phyloP scores from a whole-genome alignment of 2,329 filamentous ascomycete species.

The Chrysoporthe cubensis region DNA sequence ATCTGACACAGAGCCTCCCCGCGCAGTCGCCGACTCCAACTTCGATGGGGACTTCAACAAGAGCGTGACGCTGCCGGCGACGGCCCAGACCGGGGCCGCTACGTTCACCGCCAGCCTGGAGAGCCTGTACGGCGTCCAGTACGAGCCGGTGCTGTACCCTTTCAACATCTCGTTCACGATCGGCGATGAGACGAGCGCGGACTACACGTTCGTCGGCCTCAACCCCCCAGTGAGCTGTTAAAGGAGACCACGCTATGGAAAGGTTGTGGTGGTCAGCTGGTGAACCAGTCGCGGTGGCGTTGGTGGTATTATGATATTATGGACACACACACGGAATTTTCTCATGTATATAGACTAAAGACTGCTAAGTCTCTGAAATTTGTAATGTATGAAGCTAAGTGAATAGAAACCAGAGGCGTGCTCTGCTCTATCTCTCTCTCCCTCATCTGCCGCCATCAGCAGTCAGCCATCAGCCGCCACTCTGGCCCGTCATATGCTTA shows the following conservation, averaged over 20 bases:
- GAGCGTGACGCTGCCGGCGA: constrained; percentile 34
- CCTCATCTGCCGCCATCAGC: no score
- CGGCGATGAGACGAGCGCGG: constrained; percentile 33
- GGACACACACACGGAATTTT: neutral
- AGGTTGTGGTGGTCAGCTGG: neutral
- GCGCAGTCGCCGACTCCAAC: constrained; percentile 36
- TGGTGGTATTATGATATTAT: neutral
- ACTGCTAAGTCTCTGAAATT: no score
- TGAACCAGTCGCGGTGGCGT: neutral
- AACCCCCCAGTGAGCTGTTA: neutral
- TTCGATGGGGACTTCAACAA: constrained; percentile 34
- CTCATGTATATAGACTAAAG: neutral
- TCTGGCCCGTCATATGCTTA: no score
- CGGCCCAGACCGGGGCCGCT: constrained; percentile 31
- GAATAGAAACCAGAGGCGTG: no score
- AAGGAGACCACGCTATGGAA: neutral
- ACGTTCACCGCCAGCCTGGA: constrained; percentile 36
- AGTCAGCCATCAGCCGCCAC: no score
- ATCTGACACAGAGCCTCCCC: neutral
- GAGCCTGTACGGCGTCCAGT: constrained; percentile 36
- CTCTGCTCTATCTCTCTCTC: no score
- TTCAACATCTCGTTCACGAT: constrained; percentile 37
- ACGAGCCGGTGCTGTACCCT: constrained; percentile 29
- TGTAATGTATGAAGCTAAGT: no score
- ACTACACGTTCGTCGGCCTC: constrained; percentile 34